Percentiles rank a stretch among this genome's conserved stretches.
phyloP scores from a whole-genome alignment of 345 rosid species.

The Rubroshorea leprosula region DNA sequence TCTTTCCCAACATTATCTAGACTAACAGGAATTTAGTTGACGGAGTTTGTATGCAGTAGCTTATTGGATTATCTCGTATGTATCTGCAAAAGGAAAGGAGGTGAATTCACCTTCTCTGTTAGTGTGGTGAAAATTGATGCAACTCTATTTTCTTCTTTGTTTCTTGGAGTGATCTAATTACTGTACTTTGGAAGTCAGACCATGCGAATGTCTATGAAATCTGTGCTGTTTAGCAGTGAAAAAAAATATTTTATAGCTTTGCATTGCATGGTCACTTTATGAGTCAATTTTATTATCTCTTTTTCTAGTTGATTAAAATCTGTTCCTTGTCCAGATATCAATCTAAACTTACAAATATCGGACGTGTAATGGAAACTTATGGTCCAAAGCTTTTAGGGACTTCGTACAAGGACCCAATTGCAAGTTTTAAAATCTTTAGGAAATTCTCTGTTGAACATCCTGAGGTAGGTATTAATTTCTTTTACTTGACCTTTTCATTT shows the following conservation, averaged over 20 bases:
- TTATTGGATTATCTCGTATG: too few species aligned
- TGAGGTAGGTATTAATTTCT: conserved; percentile 45
- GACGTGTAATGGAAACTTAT: conserved; percentile 60
- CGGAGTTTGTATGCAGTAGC: too few species aligned
- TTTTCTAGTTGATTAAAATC: background rate
- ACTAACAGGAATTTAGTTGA: too few species aligned
- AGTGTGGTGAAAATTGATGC: conserved; percentile 42
- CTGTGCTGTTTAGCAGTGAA: background rate
- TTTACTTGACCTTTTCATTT: too few species aligned
- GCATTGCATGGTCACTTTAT: conserved; percentile 21
- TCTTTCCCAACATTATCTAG: background rate
- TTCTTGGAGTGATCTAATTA: too few species aligned
- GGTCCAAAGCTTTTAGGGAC: conserved; percentile 64
- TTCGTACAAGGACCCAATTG: conserved; percentile 65
- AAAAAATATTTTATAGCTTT: conserved; percentile 21
- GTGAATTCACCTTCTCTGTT: too few species aligned
- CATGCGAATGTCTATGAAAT: too few species aligned
- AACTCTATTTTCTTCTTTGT: too few species aligned
- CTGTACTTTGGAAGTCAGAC: too few species aligned
- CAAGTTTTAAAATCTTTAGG: conserved; percentile 54
- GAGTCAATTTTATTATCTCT: conserved; percentile 2
- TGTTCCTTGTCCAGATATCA: conserved; percentile 28
- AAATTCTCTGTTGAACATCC: conserved; percentile 59
- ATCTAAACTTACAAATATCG: conserved; percentile 60
- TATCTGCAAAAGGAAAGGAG: too few species aligned